These are phyloP conservation scores for Mucuna pruriens DNA, from an alignment of 306 rosid genomes.

Conservation along the genomic window DNA sequence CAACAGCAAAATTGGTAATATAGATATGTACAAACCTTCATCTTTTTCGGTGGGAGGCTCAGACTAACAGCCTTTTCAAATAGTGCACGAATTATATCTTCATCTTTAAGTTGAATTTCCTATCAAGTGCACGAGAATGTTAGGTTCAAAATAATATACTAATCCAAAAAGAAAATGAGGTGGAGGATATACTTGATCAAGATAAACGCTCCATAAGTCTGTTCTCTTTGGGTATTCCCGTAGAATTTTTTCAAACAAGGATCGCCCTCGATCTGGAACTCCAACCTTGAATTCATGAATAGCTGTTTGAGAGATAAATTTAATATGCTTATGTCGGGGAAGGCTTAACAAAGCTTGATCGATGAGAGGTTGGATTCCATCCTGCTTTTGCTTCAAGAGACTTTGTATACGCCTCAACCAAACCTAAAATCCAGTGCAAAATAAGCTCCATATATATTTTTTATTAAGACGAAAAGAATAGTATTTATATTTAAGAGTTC, in stretches of 20 bases:
- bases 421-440: conserved; percentile 55
- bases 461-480: background rate
- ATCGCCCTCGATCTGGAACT: conserved; percentile 82
- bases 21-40: conserved; percentile 61
- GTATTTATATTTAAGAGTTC: conserved; percentile 13
- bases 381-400: conserved; percentile 65
- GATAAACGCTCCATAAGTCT: conserved; percentile 90
- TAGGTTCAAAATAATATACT: conserved; percentile 2
- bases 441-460: background rate
- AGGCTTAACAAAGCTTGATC: conserved; percentile 70
- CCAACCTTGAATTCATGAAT: conserved; percentile 87
- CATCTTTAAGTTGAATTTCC: conserved; percentile 86
- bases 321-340: conserved; percentile 75
- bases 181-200: conserved; percentile 76
- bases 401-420: conserved; percentile 81
- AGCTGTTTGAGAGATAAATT: conserved; percentile 86
- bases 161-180: background rate
- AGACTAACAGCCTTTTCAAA: conserved; percentile 91
- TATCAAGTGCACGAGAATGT: conserved; percentile 43
- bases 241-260: conserved; percentile 85
- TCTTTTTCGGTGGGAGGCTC: conserved; percentile 86
- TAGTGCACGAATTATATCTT: conserved; percentile 74
- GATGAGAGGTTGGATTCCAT: conserved; percentile 59
- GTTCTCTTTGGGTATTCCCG: conserved; percentile 86
- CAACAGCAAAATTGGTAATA: background rate